These are phyloP conservation scores for Elaeis oleifera DNA, from an alignment of 202 grass and related monocot species.

Conservation along the genomic window DNA sequence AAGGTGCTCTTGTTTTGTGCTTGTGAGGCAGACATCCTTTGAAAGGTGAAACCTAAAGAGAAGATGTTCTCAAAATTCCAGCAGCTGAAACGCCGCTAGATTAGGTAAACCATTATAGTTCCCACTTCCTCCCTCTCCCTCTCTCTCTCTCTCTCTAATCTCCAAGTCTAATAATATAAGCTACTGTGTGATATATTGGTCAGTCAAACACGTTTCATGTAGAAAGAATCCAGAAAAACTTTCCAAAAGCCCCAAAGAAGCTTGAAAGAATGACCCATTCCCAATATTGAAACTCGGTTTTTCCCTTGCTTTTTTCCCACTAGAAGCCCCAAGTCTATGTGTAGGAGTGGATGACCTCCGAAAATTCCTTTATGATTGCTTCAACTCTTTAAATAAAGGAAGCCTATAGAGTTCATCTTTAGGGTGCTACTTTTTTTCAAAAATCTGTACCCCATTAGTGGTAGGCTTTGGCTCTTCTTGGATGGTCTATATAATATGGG, in stretches of 20 bases:
- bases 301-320: conserved; percentile 1
- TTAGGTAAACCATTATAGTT: too few relatives aligned
- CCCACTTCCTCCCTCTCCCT: conserved; percentile 25
- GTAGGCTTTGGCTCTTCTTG: not conserved
- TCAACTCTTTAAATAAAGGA: conserved; percentile 64
- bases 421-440: not conserved
- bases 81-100: conserved; percentile 8
- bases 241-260: conserved; percentile 32
- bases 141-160: conserved; percentile 20
- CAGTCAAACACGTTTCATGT: conserved; percentile 99
- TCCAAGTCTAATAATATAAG: conserved; percentile 5
- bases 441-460: not conserved
- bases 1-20: too few relatives aligned
- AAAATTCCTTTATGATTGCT: conserved; percentile 58
- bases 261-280: conserved; percentile 29
- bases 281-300: conserved; percentile 11
- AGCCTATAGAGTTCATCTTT: not conserved
- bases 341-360: conserved; percentile 27
- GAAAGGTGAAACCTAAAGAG: conserved; percentile 8
- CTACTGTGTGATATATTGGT: conserved; percentile 68
- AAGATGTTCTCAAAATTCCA: conserved; percentile 10
- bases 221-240: conserved; percentile 77
- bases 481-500: conserved; percentile 10
- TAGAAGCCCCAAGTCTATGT: conserved; percentile 25
- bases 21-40: too few relatives aligned